Evolutionary conservation across 176 grass and related monocot species (phyloP), one percentile per base, ranked within the genome.

Genomic region (Triticum dicoccoides): DNA sequence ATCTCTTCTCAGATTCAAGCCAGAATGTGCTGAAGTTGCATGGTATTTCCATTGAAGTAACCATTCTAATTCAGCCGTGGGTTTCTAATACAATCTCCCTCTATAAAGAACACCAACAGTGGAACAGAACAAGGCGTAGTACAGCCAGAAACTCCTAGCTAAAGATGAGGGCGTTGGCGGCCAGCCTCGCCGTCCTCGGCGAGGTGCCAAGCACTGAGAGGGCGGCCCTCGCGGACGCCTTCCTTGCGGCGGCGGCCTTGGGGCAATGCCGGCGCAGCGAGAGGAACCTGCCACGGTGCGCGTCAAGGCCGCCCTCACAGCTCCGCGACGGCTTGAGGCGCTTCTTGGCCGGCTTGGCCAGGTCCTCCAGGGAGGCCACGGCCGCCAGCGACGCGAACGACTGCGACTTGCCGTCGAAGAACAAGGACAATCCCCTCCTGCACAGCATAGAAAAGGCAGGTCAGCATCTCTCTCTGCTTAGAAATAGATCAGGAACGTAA

Each of bases 351-450:
- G 92, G 85, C 76, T 95, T 95, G 18, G 91, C 80, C 79, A 95
- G 87, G 82, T 95, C 93, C 79, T 88, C 86, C 2, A 95, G 74
- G 11, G 78, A 90, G 5, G 30, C 84, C 3, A 85, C 93, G 35
- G 88, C 88, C 29, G 85, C 85, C 11, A 95, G 79, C 76, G 90
- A 95, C 21, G 88, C 88, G 67, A 95, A 95, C 39, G 93, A 95
- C 85, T 92, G 90, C 42, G 90, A 95, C 86, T 86, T 95, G 73
- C 93, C 93, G 90, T 92, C 78, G 78, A 95, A 95, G 90, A 95
- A 95, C 59, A 73, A 56, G 12, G 93, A 95, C 58, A 95, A 52
- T 10, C 93, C 85, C 24, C 90, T 70, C 89, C 86, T 91, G 80
- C 35, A 61, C 78, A 61, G 44, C 34, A 86, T 63, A 35, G 21